Base-by-base conservation (phyloP, 2,329 filamentous ascomycete species). In the Rasamsonia emersonii region DNA sequence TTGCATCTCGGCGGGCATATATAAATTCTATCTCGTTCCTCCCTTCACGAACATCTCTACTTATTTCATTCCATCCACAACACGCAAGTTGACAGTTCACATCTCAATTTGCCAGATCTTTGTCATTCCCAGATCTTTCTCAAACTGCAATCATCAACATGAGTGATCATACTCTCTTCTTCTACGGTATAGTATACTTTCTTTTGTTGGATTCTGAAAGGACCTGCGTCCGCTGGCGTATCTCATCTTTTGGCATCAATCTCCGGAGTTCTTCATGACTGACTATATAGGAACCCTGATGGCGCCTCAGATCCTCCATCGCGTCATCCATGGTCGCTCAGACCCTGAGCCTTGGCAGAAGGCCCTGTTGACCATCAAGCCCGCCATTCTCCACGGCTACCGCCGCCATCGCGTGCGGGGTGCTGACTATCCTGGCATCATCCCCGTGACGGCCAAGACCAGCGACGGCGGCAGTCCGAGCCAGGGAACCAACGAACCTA, bases 221-320 rank as follows among this genome's bases (percentile, higher is more conserved):
- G n/a, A n/a, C n/a, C n/a, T n/a, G n/a, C n/a, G n/a, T n/a, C n/a
- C n/a, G n/a, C n/a, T n/a, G n/a, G n/a, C n/a, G n/a, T n/a, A n/a
- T n/a, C n/a, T n/a, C n/a, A n/a, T n/a, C n/a, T n/a, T n/a, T n/a
- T n/a, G n/a, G n/a, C n/a, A n/a, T 16, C 14, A 30, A 18, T 18
- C 32, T 24, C n/a, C 14, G 30, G 21, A 29, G 20, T 27, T 18
- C n/a, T 28, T 24, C 13, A 9, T 29, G 18, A 17, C 27, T 33
- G 23, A 32, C 19, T 11, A 8, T 23, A 18, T 30, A 68, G 62
- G 70, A 43, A 78, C 74, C 16, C 59, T 79, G 51, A 95, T 95
- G 86, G 82, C 80, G n/a, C 77, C 82, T 0, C 75, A 82, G 50
- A 79, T 96, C 48, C 85, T 96, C 46, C 81, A 82, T 62, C 81